Conservation (phyloP, 345 rosid genomes). For the Aquilaria sinensis region DNA sequence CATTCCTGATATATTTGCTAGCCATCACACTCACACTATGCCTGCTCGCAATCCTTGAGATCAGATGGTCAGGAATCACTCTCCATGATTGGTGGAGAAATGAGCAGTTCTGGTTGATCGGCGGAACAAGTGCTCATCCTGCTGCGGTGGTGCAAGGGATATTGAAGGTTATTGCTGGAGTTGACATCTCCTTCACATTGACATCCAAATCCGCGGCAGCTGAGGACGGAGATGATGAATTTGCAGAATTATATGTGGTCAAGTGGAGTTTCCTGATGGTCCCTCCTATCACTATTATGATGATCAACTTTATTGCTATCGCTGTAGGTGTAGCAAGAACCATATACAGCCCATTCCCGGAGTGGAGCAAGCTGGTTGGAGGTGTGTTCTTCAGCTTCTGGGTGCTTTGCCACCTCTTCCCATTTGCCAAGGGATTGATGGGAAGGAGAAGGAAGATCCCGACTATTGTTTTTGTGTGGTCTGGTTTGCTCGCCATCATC, state of each 20-base stretch:
- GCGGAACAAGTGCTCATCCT: constrained; percentile 81
- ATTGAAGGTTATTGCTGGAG: constrained; percentile 65
- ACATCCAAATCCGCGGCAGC: constrained; percentile 60
- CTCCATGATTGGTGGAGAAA: constrained; percentile 90
- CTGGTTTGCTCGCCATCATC: constrained; percentile 59
- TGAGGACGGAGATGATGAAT: constrained; percentile 64
- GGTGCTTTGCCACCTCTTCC: constrained; percentile 71
- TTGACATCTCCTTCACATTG: constrained; percentile 69
- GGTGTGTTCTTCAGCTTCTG: constrained; percentile 86
- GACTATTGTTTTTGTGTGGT: constrained; percentile 73
- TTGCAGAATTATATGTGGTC: constrained; percentile 51
- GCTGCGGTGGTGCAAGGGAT: constrained; percentile 79
- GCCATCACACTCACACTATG: constrained; percentile 56
- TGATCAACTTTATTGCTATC: constrained; percentile 54
- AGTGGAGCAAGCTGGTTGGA: constrained; percentile 77
- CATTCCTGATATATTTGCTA: constrained; percentile 47
- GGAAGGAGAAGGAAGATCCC: constrained; percentile 79
- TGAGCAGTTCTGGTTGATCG: constrained; percentile 80
- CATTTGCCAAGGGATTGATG: constrained; percentile 78
- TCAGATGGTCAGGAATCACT: constrained; percentile 74
- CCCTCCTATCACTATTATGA: constrained; percentile 63
- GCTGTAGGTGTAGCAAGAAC: constrained; percentile 63
- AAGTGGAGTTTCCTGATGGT: constrained; percentile 73
- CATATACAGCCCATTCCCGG: constrained; percentile 53
- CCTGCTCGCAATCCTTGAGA: constrained; percentile 60